These are phyloP conservation scores for Puccinia coronata DNA, from an alignment of 1,284 basidiomycete species.

Conservation along the genomic window DNA sequence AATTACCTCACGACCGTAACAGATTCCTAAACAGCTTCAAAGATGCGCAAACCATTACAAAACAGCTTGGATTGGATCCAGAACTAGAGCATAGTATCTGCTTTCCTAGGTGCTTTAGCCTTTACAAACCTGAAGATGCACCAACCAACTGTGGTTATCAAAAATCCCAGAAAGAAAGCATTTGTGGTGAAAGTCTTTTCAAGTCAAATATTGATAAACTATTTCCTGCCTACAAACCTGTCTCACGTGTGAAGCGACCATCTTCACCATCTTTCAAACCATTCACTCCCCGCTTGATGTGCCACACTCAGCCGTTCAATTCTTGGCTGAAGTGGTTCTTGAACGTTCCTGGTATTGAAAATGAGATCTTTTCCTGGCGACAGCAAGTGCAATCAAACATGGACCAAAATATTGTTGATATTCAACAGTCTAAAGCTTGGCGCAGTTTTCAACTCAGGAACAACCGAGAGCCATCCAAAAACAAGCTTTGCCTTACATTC, in stretches of 20 bases:
- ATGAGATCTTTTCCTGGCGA: background rate
- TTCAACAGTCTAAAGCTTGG: constrained; percentile 25
- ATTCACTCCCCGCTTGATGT: background rate
- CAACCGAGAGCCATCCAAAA: background rate
- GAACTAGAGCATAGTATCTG: background rate
- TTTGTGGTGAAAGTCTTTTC: background rate
- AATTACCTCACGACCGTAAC: background rate
- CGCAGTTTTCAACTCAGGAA: background rate
- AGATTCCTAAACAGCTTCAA: background rate
- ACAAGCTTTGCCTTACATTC: constrained; percentile 1
- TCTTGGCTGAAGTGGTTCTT: constrained; percentile 14
- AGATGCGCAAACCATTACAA: background rate
- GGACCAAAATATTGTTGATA: background rate
- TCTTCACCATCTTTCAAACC: background rate
- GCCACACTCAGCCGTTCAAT: background rate
- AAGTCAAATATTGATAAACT: background rate
- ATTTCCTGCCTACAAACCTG: background rate
- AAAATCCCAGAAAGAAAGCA: background rate
- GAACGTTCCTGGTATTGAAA: constrained; percentile 3
- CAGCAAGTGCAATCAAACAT: background rate
- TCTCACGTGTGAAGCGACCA: background rate
- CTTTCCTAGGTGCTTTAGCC: constrained; percentile 4
- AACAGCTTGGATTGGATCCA: background rate
- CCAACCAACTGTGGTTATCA: background rate
- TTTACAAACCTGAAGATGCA: constrained; percentile 1